Conservation (phyloP, 2,329 filamentous ascomycete genomes). For the Aureobasidium subglaciale region DNA sequence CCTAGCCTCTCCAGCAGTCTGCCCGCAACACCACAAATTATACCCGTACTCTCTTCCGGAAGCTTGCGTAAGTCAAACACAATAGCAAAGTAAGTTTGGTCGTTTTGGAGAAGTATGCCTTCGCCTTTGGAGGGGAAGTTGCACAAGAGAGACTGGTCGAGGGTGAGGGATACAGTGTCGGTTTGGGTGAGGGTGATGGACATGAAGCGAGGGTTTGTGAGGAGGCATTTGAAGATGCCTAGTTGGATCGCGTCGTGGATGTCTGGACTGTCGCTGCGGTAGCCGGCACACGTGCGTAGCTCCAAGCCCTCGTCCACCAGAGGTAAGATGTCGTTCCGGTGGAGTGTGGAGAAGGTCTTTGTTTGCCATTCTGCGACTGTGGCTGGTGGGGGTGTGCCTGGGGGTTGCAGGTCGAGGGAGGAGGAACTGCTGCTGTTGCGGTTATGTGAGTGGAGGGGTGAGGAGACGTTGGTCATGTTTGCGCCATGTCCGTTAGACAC, state of each 20-base stretch:
- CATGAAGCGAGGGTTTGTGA: slow-evolving; percentile 54
- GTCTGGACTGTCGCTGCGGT: slow-evolving; percentile 30
- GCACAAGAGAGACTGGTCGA: slow-evolving; percentile 60
- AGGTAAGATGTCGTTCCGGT: slow-evolving; percentile 66
- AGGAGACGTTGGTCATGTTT: slow-evolving; percentile 36
- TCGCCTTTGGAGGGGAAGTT: slow-evolving; percentile 40
- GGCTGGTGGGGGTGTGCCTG: slow-evolving; percentile 68
- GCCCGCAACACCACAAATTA: slow-evolving; percentile 89
- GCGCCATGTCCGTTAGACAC: slow-evolving; percentile 44
- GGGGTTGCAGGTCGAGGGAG: slow-evolving; percentile 42
- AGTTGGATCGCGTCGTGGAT: slow-evolving; percentile 40
- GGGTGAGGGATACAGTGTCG: slow-evolving; percentile 65
- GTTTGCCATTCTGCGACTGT: slow-evolving; percentile 72
- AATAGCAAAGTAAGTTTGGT: slow-evolving; percentile 69
- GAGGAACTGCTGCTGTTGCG: slow-evolving; percentile 39
- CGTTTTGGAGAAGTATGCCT: slow-evolving; percentile 67
- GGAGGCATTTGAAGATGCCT: slow-evolving; percentile 42
- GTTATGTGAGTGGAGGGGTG: slow-evolving; percentile 51
- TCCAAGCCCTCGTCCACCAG: slow-evolving; percentile 61
- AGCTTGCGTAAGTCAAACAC: slow-evolving; percentile 76
- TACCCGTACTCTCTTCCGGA: slow-evolving; percentile 82
- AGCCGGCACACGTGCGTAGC: slow-evolving; percentile 75
- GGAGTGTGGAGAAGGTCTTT: slow-evolving; percentile 78
- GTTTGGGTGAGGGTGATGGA: slow-evolving; percentile 66
- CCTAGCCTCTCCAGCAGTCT: slow-evolving; percentile 65